A percentile compares a stretch with the other conserved stretches of the same genome.
Conservation (phyloP, 495 filamentous ascomycete genomes). For the Apiosordaria backusii region DNA sequence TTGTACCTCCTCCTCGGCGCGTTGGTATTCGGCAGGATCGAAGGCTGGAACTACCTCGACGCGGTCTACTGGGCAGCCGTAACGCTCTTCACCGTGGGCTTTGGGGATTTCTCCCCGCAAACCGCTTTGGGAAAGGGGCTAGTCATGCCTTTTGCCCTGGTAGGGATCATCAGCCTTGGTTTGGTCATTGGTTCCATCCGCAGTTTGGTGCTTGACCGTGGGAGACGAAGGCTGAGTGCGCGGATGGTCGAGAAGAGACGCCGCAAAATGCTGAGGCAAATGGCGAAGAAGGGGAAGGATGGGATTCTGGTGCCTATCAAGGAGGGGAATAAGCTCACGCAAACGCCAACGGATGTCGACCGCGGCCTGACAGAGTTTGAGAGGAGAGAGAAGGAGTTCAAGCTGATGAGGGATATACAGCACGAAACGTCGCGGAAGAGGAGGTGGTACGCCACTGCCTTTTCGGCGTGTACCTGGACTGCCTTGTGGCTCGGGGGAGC, state of each 20-base stretch:
- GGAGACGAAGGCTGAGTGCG: conserved; percentile 63
- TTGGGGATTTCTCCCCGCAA: conserved; percentile 63
- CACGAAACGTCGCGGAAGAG: conserved; percentile 56
- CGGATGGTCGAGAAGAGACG: conserved; percentile 70
- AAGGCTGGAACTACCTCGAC: conserved; percentile 76
- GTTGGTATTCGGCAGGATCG: conserved; percentile 64
- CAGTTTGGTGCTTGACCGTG: conserved; percentile 73
- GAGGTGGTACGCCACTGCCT: conserved; percentile 63
- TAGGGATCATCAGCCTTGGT: conserved; percentile 79
- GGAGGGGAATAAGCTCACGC: conserved; percentile 12
- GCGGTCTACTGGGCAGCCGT: conserved; percentile 80
- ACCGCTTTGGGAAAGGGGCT: conserved; percentile 58
- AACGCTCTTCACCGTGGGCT: conserved; percentile 79
- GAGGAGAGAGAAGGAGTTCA: conserved; percentile 68
- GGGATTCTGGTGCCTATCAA: conserved; percentile 50
- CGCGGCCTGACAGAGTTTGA: conserved; percentile 49
- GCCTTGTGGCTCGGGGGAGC: conserved; percentile 78
- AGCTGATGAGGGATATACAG: conserved; percentile 80
- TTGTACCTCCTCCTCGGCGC: conserved; percentile 73
- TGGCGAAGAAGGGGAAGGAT: conserved; percentile 47
- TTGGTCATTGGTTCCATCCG: conserved; percentile 80
- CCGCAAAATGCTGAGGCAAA: conserved; percentile 48
- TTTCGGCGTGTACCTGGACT: conserved; percentile 64
- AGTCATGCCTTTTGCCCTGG: conserved; percentile 74
- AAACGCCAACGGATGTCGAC: neutral